Conservation (phyloP, 345 rosid genomes). For the Populus euphratica region DNA sequence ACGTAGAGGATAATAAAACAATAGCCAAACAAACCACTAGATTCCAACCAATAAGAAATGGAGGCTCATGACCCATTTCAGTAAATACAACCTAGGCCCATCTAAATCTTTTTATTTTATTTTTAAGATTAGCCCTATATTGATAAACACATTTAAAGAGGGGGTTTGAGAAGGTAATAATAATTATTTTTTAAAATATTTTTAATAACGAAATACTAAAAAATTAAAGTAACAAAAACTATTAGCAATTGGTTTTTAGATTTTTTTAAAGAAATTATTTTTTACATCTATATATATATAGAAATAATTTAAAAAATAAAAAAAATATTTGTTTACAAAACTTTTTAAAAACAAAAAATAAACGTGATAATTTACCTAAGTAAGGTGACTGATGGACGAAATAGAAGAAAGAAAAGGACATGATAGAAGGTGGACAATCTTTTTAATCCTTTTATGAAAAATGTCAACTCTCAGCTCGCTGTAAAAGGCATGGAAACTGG, state of each 20-base stretch:
- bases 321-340: too few relatives aligned
- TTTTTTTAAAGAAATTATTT: too few relatives aligned
- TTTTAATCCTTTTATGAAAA: background rate
- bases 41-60: too few relatives aligned
- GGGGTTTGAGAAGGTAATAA: too few relatives aligned
- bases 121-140: background rate
- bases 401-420: background rate
- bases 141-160: too few relatives aligned
- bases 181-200: too few relatives aligned
- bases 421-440: background rate
- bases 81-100: background rate
- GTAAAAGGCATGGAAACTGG: background rate
- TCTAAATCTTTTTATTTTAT: background rate
- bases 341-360: too few relatives aligned
- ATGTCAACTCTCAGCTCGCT: background rate
- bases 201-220: too few relatives aligned
- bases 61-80: background rate
- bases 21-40: background rate
- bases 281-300: accelerated
- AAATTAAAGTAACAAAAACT: too few relatives aligned
- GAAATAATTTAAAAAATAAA: too few relatives aligned
- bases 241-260: too few relatives aligned
- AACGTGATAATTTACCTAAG: accelerated
- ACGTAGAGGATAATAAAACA: too few relatives aligned
- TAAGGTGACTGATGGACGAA: background rate